A percentile compares a stretch with the other conserved stretches of the same genome.
phyloP scores from a whole-genome alignment of 2,329 filamentous ascomycete genomes.

The Fusarium protoensiforme region DNA sequence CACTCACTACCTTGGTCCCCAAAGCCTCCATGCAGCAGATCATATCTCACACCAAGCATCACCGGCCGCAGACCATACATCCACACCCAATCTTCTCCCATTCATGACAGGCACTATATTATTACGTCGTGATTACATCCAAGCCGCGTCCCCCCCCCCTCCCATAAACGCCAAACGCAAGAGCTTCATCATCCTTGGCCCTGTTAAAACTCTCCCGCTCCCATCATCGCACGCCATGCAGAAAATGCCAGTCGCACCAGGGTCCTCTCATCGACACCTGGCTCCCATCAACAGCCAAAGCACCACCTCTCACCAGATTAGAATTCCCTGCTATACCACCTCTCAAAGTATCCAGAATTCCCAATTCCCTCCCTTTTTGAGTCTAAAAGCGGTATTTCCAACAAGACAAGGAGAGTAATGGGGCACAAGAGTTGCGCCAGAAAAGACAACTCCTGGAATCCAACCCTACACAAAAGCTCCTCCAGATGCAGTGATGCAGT shows the following conservation, averaged over 20 bases:
- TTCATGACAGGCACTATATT: conserved; percentile 28
- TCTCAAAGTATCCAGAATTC: not conserved
- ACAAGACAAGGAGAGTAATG: conserved; percentile 20
- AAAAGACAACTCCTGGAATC: conserved; percentile 30
- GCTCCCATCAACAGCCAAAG: not conserved
- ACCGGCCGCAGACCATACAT: not conserved
- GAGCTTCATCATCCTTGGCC: not conserved
- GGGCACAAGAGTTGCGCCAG: conserved; percentile 8
- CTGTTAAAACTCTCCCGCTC: conserved; percentile 2
- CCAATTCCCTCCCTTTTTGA: conserved; percentile 1
- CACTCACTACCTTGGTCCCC: not conserved
- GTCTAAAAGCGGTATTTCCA: conserved; percentile 20
- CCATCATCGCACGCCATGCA: conserved; percentile 5
- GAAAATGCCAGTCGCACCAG: not conserved
- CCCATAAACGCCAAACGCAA: conserved; percentile 18
- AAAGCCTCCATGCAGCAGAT: not conserved
- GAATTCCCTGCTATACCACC: not conserved
- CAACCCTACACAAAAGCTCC: conserved; percentile 14
- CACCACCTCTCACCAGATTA: conserved; percentile 6
- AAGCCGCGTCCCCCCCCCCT: conserved; percentile 9
- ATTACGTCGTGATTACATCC: conserved; percentile 37
- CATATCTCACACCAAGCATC: not conserved
- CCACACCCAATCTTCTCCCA: not conserved
- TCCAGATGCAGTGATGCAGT: conserved; percentile 24
- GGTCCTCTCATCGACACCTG: not conserved